These are phyloP conservation scores for Metarhizium brunneum DNA, from an alignment of 2,329 filamentous ascomycete genomes.

Conservation along the genomic window DNA sequence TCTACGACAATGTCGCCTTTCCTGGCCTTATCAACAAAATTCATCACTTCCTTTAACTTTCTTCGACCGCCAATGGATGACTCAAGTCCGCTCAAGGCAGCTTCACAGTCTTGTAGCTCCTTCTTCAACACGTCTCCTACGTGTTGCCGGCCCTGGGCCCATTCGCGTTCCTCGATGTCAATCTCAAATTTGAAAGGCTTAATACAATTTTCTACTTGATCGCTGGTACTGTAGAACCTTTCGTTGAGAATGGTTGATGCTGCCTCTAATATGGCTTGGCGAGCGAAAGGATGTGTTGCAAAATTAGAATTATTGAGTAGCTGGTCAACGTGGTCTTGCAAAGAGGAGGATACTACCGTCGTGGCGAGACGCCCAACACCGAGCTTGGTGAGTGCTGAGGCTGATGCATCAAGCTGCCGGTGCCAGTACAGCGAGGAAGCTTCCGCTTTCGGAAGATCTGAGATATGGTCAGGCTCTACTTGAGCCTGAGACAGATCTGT, in stretches of 20 bases:
- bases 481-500: conserved; percentile 63
- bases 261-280: conserved; percentile 85
- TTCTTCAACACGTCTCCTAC: conserved; percentile 73
- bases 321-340: conserved; percentile 74
- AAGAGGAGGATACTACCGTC: conserved; percentile 78
- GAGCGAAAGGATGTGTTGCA: conserved; percentile 80
- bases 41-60: conserved; percentile 82
- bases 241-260: conserved; percentile 86
- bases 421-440: conserved; percentile 85
- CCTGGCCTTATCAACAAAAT: conserved; percentile 81
- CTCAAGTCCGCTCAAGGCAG: conserved; percentile 68
- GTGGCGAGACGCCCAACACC: conserved; percentile 90
- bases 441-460: conserved; percentile 75
- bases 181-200: conserved; percentile 99
- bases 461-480: conserved; percentile 62
- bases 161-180: conserved; percentile 85
- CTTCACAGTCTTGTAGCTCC: conserved; percentile 77
- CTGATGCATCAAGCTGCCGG: conserved; percentile 86
- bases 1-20: conserved; percentile 80
- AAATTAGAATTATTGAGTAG: conserved; percentile 79
- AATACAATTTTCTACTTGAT: conserved; percentile 97
- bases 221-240: conserved; percentile 90
- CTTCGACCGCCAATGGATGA: conserved; percentile 67
- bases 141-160: conserved; percentile 77
- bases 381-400: conserved; percentile 82